phyloP scores from a whole-genome alignment of 768 basidiomycete genomes.

The Dioszegia crocea region DNA sequence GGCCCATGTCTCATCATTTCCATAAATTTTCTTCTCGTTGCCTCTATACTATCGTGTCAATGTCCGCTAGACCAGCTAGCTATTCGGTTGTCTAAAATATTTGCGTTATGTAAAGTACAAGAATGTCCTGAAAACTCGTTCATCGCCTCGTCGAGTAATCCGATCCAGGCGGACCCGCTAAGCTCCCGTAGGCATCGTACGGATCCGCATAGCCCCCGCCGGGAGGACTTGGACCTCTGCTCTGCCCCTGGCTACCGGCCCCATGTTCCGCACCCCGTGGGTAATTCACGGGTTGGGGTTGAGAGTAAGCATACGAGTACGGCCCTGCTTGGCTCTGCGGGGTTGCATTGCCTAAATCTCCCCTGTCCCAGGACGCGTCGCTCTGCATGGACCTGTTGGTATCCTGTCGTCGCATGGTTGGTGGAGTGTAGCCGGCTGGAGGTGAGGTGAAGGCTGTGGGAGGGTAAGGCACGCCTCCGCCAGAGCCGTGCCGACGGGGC shows the following conservation, averaged over 20 bases:
- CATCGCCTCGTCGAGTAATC: no score
- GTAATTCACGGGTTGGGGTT: neutral
- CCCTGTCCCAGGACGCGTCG: slow-evolving; percentile 3
- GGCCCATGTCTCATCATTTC: no score
- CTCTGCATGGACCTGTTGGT: slow-evolving; percentile 10
- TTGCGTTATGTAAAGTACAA: neutral
- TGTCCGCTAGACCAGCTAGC: slow-evolving; percentile 5
- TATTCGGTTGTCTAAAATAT: neutral
- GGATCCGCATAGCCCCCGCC: slow-evolving; percentile 8
- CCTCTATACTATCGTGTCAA: neutral
- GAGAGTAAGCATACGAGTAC: neutral
- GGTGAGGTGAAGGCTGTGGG: slow-evolving; percentile 39
- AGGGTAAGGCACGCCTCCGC: slow-evolving; percentile 30
- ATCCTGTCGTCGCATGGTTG: slow-evolving; percentile 11
- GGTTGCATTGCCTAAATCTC: neutral
- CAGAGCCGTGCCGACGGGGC: neutral
- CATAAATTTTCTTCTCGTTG: neutral
- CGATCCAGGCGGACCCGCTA: no score
- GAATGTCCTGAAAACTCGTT: neutral
- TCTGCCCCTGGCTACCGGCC: neutral
- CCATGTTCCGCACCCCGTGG: neutral
- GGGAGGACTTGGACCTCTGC: neutral
- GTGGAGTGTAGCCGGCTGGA: slow-evolving; percentile 38
- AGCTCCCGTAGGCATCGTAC: neutral
- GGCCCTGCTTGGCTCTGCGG: neutral